Base-by-base conservation (phyloP, 371 early-diverging fungal genomes). In the Mortierella sp. region DNA sequence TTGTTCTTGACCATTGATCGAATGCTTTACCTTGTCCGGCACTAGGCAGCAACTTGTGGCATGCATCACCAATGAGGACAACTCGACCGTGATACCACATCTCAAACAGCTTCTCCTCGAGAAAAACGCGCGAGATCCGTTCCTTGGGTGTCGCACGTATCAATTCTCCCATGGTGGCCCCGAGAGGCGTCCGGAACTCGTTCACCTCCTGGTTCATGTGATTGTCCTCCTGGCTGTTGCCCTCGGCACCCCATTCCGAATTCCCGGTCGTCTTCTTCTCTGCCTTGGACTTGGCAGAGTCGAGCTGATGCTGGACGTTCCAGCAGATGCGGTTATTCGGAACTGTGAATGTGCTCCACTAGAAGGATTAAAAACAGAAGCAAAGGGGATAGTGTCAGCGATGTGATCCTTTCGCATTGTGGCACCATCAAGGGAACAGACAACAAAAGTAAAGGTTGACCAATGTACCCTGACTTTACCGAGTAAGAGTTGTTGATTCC, bases 61-160 rank as follows among this genome's bases (percentile, higher is more conserved):
- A 61, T 7, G 61, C 37, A 61, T 72, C 73, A n/a, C 66, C 73
- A n/a, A 72, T 65, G 10, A 72, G 66, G 43, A 53, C 73, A 40
- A 72, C 66, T 8, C 66, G 73, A 31, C 73, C 73, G 26, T 40
- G 26, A 44, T 65, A 53, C 73, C 73, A 66, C 14, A 53, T 65
- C 6, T 50, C n/a, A n/a, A 50, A 65, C 73, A 72, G 31, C 53
- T 72, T 72, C 22, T 65, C 66, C 37, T 72, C 66, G 2, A 72
- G 43, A 8, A 72, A 50, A 31, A 72, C 64, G 5, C 52, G 37
- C 6, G 61, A 61, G 39, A 61, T 10, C 34, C 22, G 37, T 34
- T 61, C 61, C 22, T 22, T 31, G 22, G 61, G 22, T 61, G 61
- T 61, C 19, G 61, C 37, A 8, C 39, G 61, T 2, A 61, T 61